These are phyloP conservation scores for Pichia phayaonensis DNA, from an alignment of 805 yeast species.

Conservation along the genomic window DNA sequence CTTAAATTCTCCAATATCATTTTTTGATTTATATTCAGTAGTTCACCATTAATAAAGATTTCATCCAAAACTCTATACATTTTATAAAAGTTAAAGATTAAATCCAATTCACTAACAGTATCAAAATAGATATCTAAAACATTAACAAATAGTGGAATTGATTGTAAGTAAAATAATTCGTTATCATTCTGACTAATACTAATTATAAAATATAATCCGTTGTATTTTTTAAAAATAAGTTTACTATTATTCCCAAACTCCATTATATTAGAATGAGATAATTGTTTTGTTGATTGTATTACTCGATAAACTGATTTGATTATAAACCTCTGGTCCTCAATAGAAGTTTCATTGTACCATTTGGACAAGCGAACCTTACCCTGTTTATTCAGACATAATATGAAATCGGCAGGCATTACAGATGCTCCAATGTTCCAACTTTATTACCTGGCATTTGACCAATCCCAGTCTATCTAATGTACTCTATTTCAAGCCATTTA, in stretches of 20 bases:
- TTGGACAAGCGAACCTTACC: slow-evolving; percentile 85
- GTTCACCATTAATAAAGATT: slow-evolving; percentile 82
- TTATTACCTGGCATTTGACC: not conserved
- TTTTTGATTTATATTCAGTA: slow-evolving; percentile 75
- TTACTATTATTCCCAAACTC: slow-evolving; percentile 46
- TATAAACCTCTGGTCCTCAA: slow-evolving; percentile 38
- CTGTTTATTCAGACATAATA: slow-evolving; percentile 81
- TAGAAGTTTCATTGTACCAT: slow-evolving; percentile 46
- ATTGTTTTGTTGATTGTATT: slow-evolving; percentile 76
- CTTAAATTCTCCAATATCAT: slow-evolving; percentile 53
- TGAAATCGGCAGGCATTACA: slow-evolving; percentile 39
- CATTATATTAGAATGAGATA: slow-evolving; percentile 37
- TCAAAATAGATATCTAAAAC: slow-evolving; percentile 79
- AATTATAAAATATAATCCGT: slow-evolving; percentile 83
- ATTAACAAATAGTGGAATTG: slow-evolving; percentile 84
- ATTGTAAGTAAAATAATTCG: slow-evolving; percentile 75
- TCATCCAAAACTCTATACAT: slow-evolving; percentile 80
- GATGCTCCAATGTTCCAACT: too few species aligned
- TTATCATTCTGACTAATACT: slow-evolving; percentile 44
- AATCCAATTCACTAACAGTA: slow-evolving; percentile 88
- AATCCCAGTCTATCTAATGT: not conserved
- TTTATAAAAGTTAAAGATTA: slow-evolving; percentile 86
- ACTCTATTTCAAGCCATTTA: not conserved
- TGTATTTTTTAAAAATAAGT: slow-evolving; percentile 81
- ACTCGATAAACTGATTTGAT: slow-evolving; percentile 68